Conservation (phyloP, 2,329 filamentous ascomycete genomes). For the Fusarium humuli region DNA sequence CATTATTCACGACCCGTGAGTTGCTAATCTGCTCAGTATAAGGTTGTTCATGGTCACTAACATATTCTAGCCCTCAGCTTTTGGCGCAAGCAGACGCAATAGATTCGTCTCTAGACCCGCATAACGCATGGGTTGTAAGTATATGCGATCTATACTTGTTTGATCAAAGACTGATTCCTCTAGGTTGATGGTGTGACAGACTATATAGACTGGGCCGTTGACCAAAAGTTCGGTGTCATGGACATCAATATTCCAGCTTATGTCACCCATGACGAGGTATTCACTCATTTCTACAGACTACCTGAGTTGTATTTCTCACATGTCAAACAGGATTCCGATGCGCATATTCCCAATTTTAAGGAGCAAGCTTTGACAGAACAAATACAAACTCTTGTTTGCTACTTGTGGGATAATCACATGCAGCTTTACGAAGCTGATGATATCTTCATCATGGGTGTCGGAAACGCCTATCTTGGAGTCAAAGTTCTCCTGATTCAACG, state of each 20-base stretch:
- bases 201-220: conserved; percentile 86
- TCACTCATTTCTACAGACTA: conserved; percentile 38
- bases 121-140: conserved; percentile 90
- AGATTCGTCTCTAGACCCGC: conserved; percentile 80
- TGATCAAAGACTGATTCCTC: conserved; percentile 33
- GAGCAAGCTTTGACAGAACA: conserved; percentile 66
- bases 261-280: conserved; percentile 72
- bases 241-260: conserved; percentile 91
- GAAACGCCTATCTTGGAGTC: conserved; percentile 87
- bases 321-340: conserved; percentile 57
- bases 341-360: conserved; percentile 58
- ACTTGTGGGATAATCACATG: conserved; percentile 97
- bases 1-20: conserved; percentile 91
- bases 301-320: conserved; percentile 28
- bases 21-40: conserved; percentile 31
- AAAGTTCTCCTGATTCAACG: conserved; percentile 83
- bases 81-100: conserved; percentile 73
- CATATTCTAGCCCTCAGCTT: conserved; percentile 69
- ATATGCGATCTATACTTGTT: neutral
- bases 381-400: conserved; percentile 80
- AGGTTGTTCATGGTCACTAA: conserved; percentile 17
- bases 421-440: conserved; percentile 78
- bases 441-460: conserved; percentile 87
- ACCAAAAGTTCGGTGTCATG: conserved; percentile 84
- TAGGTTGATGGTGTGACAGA: conserved; percentile 84